phyloP scores from a whole-genome alignment of 345 rosid genomes.

The Populus davidiana region DNA sequence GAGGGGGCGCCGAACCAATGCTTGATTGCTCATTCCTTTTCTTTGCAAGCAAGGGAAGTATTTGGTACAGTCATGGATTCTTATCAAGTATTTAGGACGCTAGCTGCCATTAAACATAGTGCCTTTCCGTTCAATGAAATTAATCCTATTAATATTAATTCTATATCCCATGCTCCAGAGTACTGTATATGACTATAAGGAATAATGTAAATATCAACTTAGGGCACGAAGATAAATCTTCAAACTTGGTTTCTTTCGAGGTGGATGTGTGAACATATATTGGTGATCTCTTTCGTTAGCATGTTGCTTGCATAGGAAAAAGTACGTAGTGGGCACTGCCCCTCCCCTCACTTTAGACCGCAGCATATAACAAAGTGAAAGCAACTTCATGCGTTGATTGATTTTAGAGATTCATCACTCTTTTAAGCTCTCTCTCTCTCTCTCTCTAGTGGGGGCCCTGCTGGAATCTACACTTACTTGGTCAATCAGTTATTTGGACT shows the following conservation, averaged over 20 bases:
- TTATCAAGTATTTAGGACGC: neutral
- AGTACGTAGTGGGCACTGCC: neutral
- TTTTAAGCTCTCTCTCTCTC: neutral
- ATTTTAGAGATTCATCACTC: slow-evolving; percentile 9
- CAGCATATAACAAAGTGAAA: neutral
- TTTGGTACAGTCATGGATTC: neutral
- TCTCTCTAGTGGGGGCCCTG: neutral
- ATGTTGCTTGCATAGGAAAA: neutral
- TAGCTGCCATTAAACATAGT: neutral
- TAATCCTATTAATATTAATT: neutral
- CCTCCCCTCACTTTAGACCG: slow-evolving; percentile 2
- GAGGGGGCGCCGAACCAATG: neutral
- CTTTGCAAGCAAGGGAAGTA: neutral
- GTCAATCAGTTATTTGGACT: neutral
- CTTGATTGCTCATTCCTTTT: neutral
- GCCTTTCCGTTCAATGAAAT: neutral
- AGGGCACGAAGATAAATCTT: too few species aligned
- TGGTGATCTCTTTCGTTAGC: neutral
- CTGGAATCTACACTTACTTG: neutral
- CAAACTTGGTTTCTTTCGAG: too few species aligned
- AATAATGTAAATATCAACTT: too few species aligned
- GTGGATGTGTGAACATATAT: too few species aligned
- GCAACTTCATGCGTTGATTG: neutral
- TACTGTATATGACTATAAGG: too few species aligned
- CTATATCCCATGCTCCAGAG: neutral